These are phyloP conservation scores for Fusarium vanettenii DNA, from an alignment of 2,329 filamentous ascomycete species.

Conservation along the genomic window DNA sequence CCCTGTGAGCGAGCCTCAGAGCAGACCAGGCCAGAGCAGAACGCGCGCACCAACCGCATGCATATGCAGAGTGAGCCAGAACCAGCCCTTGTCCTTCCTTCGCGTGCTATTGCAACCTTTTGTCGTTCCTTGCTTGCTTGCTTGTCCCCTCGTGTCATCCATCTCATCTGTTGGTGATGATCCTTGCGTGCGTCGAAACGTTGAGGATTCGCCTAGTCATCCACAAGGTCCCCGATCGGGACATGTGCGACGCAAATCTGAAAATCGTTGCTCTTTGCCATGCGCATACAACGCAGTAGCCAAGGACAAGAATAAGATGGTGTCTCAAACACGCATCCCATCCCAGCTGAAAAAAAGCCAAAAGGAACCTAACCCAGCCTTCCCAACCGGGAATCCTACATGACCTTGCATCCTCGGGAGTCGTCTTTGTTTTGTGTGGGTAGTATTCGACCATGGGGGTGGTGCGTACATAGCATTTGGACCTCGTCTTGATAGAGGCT, in stretches of 20 bases:
- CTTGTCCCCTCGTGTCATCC: neutral
- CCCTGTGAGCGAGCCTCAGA: neutral
- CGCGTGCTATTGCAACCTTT: constrained; percentile 5
- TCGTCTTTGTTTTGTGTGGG: constrained; percentile 6
- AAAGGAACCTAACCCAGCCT: constrained; percentile 5
- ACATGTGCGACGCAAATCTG: constrained; percentile 8
- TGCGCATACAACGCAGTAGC: constrained; percentile 3
- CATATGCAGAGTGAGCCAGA: neutral
- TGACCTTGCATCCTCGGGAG: constrained; percentile 10
- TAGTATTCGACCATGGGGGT: constrained; percentile 1
- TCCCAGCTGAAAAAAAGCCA: constrained; percentile 37
- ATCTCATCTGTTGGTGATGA: constrained; percentile 3
- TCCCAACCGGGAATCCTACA: constrained; percentile 24
- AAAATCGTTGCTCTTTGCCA: constrained; percentile 31
- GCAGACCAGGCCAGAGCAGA: neutral
- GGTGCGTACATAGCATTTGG: constrained; percentile 1
- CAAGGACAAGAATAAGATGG: constrained; percentile 21
- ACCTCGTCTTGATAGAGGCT: constrained; percentile 3
- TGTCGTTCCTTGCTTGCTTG: neutral
- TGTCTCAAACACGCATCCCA: constrained; percentile 33
- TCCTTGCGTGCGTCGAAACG: constrained; percentile 15
- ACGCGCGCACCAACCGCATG: neutral
- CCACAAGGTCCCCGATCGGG: constrained; percentile 3
- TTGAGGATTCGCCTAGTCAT: constrained; percentile 2
- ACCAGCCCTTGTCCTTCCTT: constrained; percentile 6